These are phyloP conservation scores for Fomitopsis pinicola DNA, from an alignment of 1,284 basidiomycete genomes.

Conservation along the genomic window DNA sequence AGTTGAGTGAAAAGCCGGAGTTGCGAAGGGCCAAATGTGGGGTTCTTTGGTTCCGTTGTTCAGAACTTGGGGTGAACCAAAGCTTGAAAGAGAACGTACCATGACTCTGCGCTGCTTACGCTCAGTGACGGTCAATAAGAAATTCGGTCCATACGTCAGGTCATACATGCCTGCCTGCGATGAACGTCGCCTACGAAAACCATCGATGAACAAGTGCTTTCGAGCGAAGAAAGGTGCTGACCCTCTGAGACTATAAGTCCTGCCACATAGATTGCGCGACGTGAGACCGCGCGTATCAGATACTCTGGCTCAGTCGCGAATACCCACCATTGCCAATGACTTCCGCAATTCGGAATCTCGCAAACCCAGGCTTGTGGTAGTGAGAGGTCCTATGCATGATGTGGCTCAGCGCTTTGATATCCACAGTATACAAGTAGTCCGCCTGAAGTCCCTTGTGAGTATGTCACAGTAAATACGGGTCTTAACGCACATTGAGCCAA, in stretches of 20 bases:
- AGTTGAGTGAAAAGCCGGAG: conserved; percentile 51
- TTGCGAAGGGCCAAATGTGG: conserved; percentile 53
- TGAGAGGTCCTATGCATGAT: conserved; percentile 30
- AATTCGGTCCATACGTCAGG: too few relatives aligned
- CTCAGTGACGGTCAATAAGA: too few relatives aligned
- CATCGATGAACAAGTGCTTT: not conserved
- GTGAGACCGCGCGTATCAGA: not conserved
- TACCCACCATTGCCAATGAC: conserved; percentile 27
- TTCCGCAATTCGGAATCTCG: conserved; percentile 16
- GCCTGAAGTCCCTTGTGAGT: conserved; percentile 23
- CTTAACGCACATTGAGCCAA: conserved; percentile 40
- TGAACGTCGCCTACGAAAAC: conserved; percentile 3
- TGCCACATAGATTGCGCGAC: too few relatives aligned
- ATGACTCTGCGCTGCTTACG: conserved; percentile 25
- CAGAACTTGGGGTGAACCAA: too few relatives aligned
- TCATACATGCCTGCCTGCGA: conserved; percentile 3
- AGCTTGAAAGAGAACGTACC: conserved; percentile 19
- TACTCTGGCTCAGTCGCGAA: too few relatives aligned
- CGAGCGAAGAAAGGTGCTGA: not conserved
- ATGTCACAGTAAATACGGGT: not conserved
- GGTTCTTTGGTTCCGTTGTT: conserved; percentile 35
- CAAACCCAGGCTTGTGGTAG: conserved; percentile 29
- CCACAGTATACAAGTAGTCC: conserved; percentile 37
- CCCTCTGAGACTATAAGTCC: not conserved
- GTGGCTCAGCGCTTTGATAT: conserved; percentile 33